These are phyloP conservation scores for Boletus fagicola DNA, from an alignment of 768 basidiomycete genomes.

Conservation along the genomic window DNA sequence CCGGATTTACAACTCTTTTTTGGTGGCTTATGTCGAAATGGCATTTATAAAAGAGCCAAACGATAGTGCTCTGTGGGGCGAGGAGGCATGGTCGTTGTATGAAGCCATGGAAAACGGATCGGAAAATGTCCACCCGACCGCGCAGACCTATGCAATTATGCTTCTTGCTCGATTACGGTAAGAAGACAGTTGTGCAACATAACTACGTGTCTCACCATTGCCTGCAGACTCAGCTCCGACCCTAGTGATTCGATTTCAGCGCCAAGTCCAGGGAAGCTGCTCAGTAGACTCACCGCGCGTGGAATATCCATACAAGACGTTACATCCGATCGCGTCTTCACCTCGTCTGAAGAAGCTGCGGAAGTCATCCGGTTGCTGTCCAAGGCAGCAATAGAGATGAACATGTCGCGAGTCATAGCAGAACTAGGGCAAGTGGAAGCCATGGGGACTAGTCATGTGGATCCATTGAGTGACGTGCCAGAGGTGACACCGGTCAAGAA, in stretches of 20 bases:
- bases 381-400: conserved; percentile 56
- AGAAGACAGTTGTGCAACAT: conserved; percentile 14
- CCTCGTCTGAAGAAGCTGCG: conserved; percentile 53
- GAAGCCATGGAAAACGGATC: conserved; percentile 48
- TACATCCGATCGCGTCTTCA: conserved; percentile 56
- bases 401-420: conserved; percentile 46
- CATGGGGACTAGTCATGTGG: conserved; percentile 39
- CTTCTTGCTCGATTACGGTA: conserved; percentile 57
- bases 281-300: conserved; percentile 46
- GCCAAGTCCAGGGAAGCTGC: conserved; percentile 32
- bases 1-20: conserved; percentile 60
- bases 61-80: conserved; percentile 54
- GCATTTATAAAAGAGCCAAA: conserved; percentile 46
- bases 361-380: conserved; percentile 56
- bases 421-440: conserved; percentile 57
- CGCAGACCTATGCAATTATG: conserved; percentile 68
- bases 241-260: conserved; percentile 17
- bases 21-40: conserved; percentile 63
- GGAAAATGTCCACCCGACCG: conserved; percentile 50
- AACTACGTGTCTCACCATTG: conserved; percentile 13
- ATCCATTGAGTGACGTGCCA: conserved; percentile 52
- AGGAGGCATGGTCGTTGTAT: conserved; percentile 61
- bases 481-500: conserved; percentile 61
- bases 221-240: conserved; percentile 40
- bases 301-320: conserved; percentile 50